Evolutionary conservation across 345 rosid genomes (phyloP), one percentile per base, ranked within the genome.

Genomic region (Eucalyptus cladocalyx): DNA sequence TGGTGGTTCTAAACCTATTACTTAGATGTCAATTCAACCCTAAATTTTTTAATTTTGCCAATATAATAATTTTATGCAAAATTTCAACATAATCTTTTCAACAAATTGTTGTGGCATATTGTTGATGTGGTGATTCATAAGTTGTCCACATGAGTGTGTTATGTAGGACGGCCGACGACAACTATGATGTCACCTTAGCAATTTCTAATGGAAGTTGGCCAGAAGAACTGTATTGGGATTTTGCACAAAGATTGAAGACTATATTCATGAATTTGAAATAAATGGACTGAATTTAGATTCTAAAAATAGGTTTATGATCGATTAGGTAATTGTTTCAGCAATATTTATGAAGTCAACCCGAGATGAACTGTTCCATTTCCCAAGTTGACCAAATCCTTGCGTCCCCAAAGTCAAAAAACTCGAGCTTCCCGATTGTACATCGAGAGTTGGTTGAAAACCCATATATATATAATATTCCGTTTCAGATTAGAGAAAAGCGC

Each of bases 111-210:
- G 5, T 23, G 23, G 24, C 23, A 54, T 19, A 54, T 54, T 2
- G 11, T 2, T 23, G 3, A 58, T 4, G 15, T 30, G 34, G 8
- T 4, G 17, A 30, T 62, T 9, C 34, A 62, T 1, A 15, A 62
- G n/a, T 58, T 14, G 8, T 14, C 32, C 72, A 13, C 1, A 5
- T 30, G 2, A 13, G 72, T 17, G 9, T 62, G 18, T 13, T 18
- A 30, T 3, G 2, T 62, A 62, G 5, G 72, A 13, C 7, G 17
- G 4, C 4, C 1, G 0, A 4, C 9, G 5, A 62, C 5, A 8
- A 62, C 3, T 13, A 7, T 45, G 34, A 30, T 8, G 4, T 32
- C 13, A 62, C 8, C 0, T 62, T 2, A 2, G 9, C 18, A 62
- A 62, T 62, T 30, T 62, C 34, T 30, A 62, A 28, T 2, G 3